Evolutionary conservation across 306 rosid species (phyloP).

Genomic region (Sechiopsis laciniata): DNA sequence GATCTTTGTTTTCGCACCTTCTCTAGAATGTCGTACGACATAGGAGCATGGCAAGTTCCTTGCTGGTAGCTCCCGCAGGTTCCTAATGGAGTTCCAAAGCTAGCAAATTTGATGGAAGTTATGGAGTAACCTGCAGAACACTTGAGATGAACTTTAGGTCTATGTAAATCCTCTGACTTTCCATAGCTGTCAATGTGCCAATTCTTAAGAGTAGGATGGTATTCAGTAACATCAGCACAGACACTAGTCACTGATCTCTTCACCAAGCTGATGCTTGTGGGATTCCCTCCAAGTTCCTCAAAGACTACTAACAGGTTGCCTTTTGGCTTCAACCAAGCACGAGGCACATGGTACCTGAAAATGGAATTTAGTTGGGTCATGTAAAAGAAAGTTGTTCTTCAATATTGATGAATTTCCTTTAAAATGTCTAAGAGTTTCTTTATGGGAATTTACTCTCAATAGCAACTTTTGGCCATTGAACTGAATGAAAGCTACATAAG

Average conservation of each 20-base stretch:
- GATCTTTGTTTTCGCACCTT: slow-evolving; percentile 44
- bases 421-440: too few relatives aligned
- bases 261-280: slow-evolving; percentile 70
- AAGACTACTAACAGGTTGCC: slow-evolving; percentile 75
- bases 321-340: slow-evolving; percentile 86
- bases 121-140: slow-evolving; percentile 75
- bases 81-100: slow-evolving; percentile 94
- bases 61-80: slow-evolving; percentile 89
- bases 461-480: too few relatives aligned
- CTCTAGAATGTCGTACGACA: slow-evolving; percentile 59
- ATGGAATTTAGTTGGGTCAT: slow-evolving; percentile 21
- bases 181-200: slow-evolving; percentile 94
- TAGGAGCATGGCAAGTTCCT: slow-evolving; percentile 79
- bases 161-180: slow-evolving; percentile 61
- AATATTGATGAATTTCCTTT: not conserved
- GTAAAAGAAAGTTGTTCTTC: slow-evolving; percentile 11
- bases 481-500: too few relatives aligned
- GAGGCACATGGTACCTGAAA: slow-evolving; percentile 95
- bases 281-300: slow-evolving; percentile 95
- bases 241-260: slow-evolving; percentile 77
- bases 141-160: slow-evolving; percentile 82
- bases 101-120: slow-evolving; percentile 86
- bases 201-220: slow-evolving; percentile 79
- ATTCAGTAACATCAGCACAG: slow-evolving; percentile 86
- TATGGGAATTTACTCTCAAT: too few relatives aligned